Percentiles rank a stretch among this genome's conserved stretches.
These are phyloP conservation scores for Saccharum officinarum DNA, from an alignment of 176 grass and related monocot genomes.

Conservation along the genomic window DNA sequence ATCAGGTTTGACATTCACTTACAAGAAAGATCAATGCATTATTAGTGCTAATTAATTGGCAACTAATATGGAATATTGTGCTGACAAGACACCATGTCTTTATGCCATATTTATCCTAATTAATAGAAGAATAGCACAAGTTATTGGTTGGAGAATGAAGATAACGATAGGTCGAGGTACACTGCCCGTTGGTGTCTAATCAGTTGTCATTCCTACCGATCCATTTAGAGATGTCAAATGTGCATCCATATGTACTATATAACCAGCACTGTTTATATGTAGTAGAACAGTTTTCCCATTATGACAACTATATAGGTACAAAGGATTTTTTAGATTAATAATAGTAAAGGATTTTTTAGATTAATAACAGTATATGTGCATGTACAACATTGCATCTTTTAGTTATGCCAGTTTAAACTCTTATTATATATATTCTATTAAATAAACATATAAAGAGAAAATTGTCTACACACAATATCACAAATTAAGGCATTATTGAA, in stretches of 20 bases:
- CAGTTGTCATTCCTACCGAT: slow-evolving; percentile 20
- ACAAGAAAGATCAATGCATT: not conserved
- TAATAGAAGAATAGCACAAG: not conserved
- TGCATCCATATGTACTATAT: not conserved
- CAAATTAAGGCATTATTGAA: not conserved
- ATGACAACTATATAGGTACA: not conserved
- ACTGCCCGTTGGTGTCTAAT: not conserved
- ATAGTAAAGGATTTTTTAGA: not conserved
- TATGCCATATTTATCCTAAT: slow-evolving; percentile 8
- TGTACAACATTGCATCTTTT: not conserved
- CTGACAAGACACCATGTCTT: slow-evolving; percentile 7
- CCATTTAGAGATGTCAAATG: not conserved
- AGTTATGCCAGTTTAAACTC: not conserved
- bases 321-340: not conserved
- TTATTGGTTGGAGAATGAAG: slow-evolving; percentile 13
- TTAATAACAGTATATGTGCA: not conserved
- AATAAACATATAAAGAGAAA: not conserved
- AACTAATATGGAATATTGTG: slow-evolving; percentile 13
- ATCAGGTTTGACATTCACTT: not conserved
- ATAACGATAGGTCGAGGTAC: not conserved
- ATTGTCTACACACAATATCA: not conserved
- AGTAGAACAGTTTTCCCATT: not conserved
- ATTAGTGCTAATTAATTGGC: not conserved
- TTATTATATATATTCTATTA: not conserved
- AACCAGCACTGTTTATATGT: not conserved